These are phyloP conservation scores for Nicotiana noctiflora DNA, from an alignment of 257 asterid genomes.

Conservation along the genomic window DNA sequence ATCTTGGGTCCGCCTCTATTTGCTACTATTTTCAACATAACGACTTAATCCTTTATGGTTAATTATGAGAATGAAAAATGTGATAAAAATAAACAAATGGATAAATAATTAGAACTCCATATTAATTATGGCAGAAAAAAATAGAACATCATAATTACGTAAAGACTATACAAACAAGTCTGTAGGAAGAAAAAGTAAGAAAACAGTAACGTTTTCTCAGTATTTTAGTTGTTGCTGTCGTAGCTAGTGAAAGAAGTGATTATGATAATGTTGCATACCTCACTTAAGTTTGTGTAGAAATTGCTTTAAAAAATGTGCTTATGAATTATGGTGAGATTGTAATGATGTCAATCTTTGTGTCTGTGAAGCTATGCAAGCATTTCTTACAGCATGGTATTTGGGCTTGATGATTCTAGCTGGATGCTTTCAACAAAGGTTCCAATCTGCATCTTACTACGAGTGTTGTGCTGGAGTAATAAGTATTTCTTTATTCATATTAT, in stretches of 20 bases:
- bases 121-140: background rate
- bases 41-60: background rate
- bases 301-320: background rate
- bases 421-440: background rate
- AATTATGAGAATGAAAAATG: background rate
- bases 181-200: background rate
- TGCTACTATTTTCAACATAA: too few relatives aligned
- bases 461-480: too few relatives aligned
- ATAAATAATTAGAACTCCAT: background rate
- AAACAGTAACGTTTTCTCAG: background rate
- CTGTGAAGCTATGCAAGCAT: background rate
- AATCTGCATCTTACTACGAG: too few relatives aligned
- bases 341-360: background rate
- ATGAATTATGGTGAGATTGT: background rate
- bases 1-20: too few relatives aligned
- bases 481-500: too few relatives aligned
- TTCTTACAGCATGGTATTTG: background rate
- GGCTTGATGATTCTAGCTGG: background rate
- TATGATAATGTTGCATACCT: conserved; percentile 3
- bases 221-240: background rate
- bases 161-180: background rate
- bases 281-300: background rate
- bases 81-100: background rate
- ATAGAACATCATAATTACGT: background rate
- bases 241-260: background rate